Evolutionary conservation across 441 rosid genomes (phyloP).

Genomic region (Lepidium campestre): DNA sequence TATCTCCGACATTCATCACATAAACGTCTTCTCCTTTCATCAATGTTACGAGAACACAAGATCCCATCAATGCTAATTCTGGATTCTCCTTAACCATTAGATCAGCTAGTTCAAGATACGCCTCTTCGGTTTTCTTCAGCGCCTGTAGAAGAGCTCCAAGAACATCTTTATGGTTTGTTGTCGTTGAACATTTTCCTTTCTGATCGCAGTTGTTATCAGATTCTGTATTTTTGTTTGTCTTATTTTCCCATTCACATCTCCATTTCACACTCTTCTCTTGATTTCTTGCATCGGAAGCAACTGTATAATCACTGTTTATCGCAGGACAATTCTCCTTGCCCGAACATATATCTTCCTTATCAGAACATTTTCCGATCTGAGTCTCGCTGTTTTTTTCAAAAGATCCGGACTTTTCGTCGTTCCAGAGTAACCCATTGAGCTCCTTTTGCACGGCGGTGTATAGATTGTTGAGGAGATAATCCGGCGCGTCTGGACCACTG

Average conservation of each 20-base stretch:
- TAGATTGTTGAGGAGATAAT: conserved; percentile 46
- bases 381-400: neutral
- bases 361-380: neutral
- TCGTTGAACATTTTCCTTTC: neutral
- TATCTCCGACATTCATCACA: conserved; percentile 65
- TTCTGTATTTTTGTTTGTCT: neutral
- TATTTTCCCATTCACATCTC: conserved; percentile 25
- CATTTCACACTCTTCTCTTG: conserved; percentile 17
- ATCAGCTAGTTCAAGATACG: conserved; percentile 29
- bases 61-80: conserved; percentile 66
- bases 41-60: conserved; percentile 61
- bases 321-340: conserved; percentile 19
- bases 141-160: conserved; percentile 45
- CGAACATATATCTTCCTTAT: conserved; percentile 12
- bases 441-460: conserved; percentile 47
- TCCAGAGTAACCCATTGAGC: conserved; percentile 41
- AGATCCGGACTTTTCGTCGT: conserved; percentile 6
- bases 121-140: conserved; percentile 53
- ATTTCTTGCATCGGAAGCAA: conserved; percentile 25
- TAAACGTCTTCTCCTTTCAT: conserved; percentile 67
- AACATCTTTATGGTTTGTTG: conserved; percentile 36
- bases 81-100: conserved; percentile 42
- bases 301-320: conserved; percentile 2
- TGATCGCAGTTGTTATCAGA: neutral
- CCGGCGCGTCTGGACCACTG: conserved; percentile 69